Evolutionary conservation across 2,329 filamentous ascomycete genomes (phyloP).

Genomic region (Didymellaceae sp.): DNA sequence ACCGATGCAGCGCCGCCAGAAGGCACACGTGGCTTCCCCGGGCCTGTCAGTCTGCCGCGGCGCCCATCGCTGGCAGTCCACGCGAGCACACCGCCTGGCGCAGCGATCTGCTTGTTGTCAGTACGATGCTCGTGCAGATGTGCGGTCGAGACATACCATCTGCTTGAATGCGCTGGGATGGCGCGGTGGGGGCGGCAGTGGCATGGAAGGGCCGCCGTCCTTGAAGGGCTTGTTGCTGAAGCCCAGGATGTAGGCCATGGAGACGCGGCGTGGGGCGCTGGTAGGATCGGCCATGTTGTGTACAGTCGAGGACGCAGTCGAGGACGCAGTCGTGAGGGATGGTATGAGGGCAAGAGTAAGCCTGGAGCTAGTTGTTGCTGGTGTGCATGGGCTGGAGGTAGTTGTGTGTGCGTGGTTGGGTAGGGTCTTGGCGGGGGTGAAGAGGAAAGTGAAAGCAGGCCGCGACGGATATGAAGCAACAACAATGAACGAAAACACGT

Average conservation of each 20-base stretch:
- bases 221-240: slow-evolving; percentile 42
- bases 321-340: neutral
- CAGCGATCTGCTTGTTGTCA: slow-evolving; percentile 22
- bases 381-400: neutral
- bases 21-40: slow-evolving; percentile 23
- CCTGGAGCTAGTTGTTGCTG: neutral
- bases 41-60: slow-evolving; percentile 31
- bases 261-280: slow-evolving; percentile 25
- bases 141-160: slow-evolving; percentile 15
- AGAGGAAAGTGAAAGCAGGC: neutral
- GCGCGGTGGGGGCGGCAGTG: slow-evolving; percentile 15
- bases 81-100: slow-evolving; percentile 38
- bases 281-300: slow-evolving; percentile 23
- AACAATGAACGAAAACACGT: neutral
- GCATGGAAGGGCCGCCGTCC: slow-evolving; percentile 20
- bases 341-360: neutral
- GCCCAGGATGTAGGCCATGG: slow-evolving; percentile 38
- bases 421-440: neutral
- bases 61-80: slow-evolving; percentile 46
- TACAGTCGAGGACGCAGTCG: neutral
- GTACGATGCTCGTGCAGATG: neutral
- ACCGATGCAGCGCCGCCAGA: slow-evolving; percentile 22
- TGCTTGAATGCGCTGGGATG: slow-evolving; percentile 14
- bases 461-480: neutral
- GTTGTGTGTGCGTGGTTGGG: too few species aligned